Evolutionary conservation across 768 basidiomycete genomes (phyloP).

Genomic region (Ramaria sp.): DNA sequence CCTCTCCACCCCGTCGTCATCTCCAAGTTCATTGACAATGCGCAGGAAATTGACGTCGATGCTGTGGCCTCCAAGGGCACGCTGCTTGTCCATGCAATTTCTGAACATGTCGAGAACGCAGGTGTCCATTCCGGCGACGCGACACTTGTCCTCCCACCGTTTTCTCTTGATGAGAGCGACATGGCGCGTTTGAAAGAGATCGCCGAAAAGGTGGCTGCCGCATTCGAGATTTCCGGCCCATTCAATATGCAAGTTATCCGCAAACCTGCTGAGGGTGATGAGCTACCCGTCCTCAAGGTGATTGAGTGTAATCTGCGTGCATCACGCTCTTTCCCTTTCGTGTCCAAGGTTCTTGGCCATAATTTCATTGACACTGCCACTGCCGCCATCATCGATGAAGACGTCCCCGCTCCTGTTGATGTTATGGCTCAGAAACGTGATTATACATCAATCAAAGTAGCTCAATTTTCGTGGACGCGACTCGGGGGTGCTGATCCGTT

Average conservation of each 20-base stretch:
- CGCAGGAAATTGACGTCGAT: slow-evolving; percentile 97
- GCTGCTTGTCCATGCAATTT: slow-evolving; percentile 90
- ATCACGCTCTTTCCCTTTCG: slow-evolving; percentile 98
- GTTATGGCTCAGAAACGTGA: slow-evolving; percentile 82
- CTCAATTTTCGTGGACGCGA: slow-evolving; percentile 98
- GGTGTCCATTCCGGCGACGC: slow-evolving; percentile 99
- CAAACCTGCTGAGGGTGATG: slow-evolving; percentile 44
- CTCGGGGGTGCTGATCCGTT: slow-evolving; percentile 94
- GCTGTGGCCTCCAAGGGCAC: slow-evolving; percentile 91
- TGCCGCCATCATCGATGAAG: slow-evolving; percentile 70
- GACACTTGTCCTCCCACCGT: slow-evolving; percentile 92
- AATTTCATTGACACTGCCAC: slow-evolving; percentile 96
- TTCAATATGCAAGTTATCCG: slow-evolving; percentile 99
- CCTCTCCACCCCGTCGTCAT: slow-evolving; percentile 97
- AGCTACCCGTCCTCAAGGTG: slow-evolving; percentile 76
- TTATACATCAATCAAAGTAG: slow-evolving; percentile 93
- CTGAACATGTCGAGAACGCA: slow-evolving; percentile 97
- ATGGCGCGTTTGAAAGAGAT: slow-evolving; percentile 86
- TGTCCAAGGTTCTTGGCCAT: slow-evolving; percentile 93
- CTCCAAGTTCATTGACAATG: slow-evolving; percentile 96
- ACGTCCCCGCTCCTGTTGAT: slow-evolving; percentile 87
- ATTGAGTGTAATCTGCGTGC: slow-evolving; percentile 99
- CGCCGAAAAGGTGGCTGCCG: slow-evolving; percentile 87
- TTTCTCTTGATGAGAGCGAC: slow-evolving; percentile 64
- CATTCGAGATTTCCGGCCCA: slow-evolving; percentile 94